phyloP scores from a whole-genome alignment of 768 basidiomycete species.

The Leucogyrophana mollusca region DNA sequence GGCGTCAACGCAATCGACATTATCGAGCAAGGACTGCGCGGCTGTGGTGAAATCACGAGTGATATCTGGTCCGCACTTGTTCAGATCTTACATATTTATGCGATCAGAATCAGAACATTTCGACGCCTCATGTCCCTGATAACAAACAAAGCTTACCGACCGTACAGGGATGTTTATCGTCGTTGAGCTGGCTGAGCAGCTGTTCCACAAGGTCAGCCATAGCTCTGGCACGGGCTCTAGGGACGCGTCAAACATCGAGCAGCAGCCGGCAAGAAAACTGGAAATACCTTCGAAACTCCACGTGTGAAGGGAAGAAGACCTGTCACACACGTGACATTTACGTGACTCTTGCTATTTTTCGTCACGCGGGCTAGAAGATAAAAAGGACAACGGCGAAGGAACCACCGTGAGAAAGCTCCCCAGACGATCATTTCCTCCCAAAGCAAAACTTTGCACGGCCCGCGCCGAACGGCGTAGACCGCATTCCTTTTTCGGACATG shows the following conservation, averaged over 20 bases:
- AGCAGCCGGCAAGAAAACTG: not conserved
- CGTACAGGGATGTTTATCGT: not conserved
- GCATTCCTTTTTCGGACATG: slow-evolving; percentile 60
- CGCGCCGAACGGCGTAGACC: slow-evolving; percentile 50
- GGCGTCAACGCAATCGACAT: slow-evolving; percentile 1
- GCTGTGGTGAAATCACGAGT: slow-evolving; percentile 8
- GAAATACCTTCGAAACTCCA: slow-evolving; percentile 2
- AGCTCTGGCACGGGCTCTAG: no score
- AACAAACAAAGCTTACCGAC: slow-evolving; percentile 1
- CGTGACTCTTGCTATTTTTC: slow-evolving; percentile 38
- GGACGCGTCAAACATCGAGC: no score
- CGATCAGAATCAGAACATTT: slow-evolving; percentile 4
- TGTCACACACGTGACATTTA: slow-evolving; percentile 19
- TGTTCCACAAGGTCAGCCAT: not conserved
- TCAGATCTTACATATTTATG: slow-evolving; percentile 1
- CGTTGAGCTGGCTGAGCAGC: slow-evolving; percentile 1
- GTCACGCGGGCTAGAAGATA: slow-evolving; percentile 53
- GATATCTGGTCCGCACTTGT: slow-evolving; percentile 1
- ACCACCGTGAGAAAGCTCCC: slow-evolving; percentile 53
- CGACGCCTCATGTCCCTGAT: not conserved
- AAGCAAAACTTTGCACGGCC: slow-evolving; percentile 39
- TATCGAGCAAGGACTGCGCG: slow-evolving; percentile 7
- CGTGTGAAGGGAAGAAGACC: slow-evolving; percentile 10
- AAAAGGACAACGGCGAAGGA: slow-evolving; percentile 54
- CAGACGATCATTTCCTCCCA: slow-evolving; percentile 43